Base-by-base conservation (phyloP, 1,284 basidiomycete species). In the Ustilago shanxiensis region DNA sequence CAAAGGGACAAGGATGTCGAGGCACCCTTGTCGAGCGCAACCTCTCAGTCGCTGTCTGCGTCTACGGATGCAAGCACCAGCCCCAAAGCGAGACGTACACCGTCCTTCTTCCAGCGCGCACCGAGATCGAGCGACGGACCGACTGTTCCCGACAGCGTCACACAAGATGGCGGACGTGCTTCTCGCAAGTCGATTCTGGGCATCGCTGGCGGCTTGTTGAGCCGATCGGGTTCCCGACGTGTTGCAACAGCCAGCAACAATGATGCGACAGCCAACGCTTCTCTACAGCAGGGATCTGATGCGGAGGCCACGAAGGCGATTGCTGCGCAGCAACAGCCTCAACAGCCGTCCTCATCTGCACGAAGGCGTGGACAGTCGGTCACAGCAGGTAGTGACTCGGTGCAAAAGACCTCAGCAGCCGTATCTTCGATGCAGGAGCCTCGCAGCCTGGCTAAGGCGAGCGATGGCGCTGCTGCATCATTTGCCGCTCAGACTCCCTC, bases 161-260 rank as follows among this genome's bases (percentile, higher is more conserved):
- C 65, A 26, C 64, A 71, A 16, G 64, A 72, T 22, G 70, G 67
- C 26, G 79, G 80, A 10, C 73, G 79, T 22, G 55, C 71, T 13
- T 81, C 79, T n/a, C 75, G 81, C 59, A 83, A 81, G 70, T 83
- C 81, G 14, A 68, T 83, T 14, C 14, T 83, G 29, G 81, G 80
- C 31, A 54, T 81, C 5, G 77, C 77, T 13, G 77, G 76, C 24
- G 72, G 72, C 20, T 53, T 78, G 26, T 64, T 78, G 26, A 71
- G 49, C 33, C 67, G 76, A 28, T 78, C 76, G 1, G 65, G 50
- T 16, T 78, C 76, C 1, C 54, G 67, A 62, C 72, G 72, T 24
- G 52, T 28, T 26, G 22, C 58, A 5, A 24, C 58, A 1, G 58
- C 52, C 22, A 61, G 35, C 28, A 60, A 58, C 13, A 44, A 47